Conservation (phyloP, 768 basidiomycete species). For the Amanita muscaria region DNA sequence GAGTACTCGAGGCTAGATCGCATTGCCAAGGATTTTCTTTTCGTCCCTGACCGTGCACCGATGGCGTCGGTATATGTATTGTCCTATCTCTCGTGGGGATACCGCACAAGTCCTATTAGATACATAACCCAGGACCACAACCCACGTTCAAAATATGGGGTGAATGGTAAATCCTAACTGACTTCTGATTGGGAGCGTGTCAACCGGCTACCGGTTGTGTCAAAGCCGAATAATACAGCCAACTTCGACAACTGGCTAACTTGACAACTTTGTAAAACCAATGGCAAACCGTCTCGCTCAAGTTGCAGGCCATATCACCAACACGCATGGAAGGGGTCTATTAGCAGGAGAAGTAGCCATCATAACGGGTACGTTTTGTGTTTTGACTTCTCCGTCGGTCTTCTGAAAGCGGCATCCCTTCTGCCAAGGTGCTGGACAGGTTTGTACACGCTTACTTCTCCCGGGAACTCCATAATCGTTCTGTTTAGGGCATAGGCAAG, state of each 20-base stretch:
- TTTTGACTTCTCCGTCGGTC: background rate
- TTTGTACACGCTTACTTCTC: conserved; percentile 17
- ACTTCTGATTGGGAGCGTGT: background rate
- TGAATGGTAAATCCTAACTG: no score
- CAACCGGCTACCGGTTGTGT: background rate
- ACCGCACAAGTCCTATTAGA: no score
- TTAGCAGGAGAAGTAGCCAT: conserved; percentile 75
- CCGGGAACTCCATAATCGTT: conserved; percentile 44
- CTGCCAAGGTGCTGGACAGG: conserved; percentile 64
- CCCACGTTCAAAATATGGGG: no score
- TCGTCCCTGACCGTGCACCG: no score
- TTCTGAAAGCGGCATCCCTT: background rate
- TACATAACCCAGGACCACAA: no score
- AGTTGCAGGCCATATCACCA: conserved; percentile 62
- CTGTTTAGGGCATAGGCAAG: conserved; percentile 81
- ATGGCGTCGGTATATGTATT: no score
- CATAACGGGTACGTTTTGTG: conserved; percentile 56
- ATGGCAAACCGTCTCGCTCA: conserved; percentile 59
- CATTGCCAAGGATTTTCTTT: no score
- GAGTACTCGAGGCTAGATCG: no score
- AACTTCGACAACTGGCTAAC: background rate
- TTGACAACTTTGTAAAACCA: background rate
- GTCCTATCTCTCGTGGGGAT: no score
- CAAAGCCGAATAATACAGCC: background rate
- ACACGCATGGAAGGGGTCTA: conserved; percentile 45